Evolutionary conservation across 2,329 filamentous ascomycete genomes (phyloP), one percentile per base, ranked within the genome.

Genomic region (Calycina marina): DNA sequence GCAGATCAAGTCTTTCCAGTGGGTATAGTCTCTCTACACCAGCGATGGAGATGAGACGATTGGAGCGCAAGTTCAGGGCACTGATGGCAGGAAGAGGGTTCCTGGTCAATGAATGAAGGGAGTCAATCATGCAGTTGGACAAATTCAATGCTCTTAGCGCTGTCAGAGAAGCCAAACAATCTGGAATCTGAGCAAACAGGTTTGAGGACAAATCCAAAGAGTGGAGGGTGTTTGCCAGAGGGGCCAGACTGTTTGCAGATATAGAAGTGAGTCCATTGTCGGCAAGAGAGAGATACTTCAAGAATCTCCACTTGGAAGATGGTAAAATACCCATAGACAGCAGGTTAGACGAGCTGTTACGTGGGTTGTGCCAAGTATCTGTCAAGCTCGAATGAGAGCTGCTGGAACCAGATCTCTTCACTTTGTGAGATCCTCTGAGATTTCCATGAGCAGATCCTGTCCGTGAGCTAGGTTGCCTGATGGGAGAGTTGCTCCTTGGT

Each of bases 61-160:
- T 98, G 30, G 74, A 82, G 36, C 88, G 77, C 34, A 98, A 69
- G 49, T 96, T 96, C 36, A 98, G 63, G 1, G 86, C 86, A 1
- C 82, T 92, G 40, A 98, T 93, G 13, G 90, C 88, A 16, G 90
- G 88, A 4, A 98, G 66, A 9, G 90, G 84, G 48, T 79, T 90
- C 41, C 80, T 75, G 2, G 76, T 76, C 25, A 98, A 63, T 2
- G 88, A 93, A 48, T 92, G 81, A 35, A 98, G 65, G 11, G 85
- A 90, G 46, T 88, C 82, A 41, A 98, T 96, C 86, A 96, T 94
- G 65, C 88, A 96, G 49, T 93, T 81, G 4, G 88, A 93, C 15
- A 98, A 65, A 49, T 98, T 96, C 33, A 98, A 62, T 14, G 90
- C 86, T 42, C 86, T 76, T n/a, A 98, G 68, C 16, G 84, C 78